Conservation (phyloP, 148 eudicot genomes). For the Rhododendron simsii region DNA sequence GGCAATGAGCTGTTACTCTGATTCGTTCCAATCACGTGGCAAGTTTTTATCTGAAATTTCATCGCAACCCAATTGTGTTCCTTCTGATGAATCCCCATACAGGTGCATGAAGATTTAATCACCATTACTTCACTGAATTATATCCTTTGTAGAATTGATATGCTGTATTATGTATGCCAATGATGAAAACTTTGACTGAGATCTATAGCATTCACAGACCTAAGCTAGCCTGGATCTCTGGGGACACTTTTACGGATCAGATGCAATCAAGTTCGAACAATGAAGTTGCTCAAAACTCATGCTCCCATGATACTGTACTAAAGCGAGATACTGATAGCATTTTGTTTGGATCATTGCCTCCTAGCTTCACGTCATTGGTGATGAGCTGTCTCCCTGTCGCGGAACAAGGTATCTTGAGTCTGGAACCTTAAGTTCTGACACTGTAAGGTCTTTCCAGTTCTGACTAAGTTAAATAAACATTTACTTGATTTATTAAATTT, state of each 20-base stretch:
- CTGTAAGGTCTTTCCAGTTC: background rate
- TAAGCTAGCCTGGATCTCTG: constrained; percentile 26
- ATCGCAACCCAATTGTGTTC: constrained; percentile 45
- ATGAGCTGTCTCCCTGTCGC: constrained; percentile 43
- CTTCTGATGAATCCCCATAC: constrained; percentile 23
- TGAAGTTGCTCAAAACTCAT: constrained; percentile 28
- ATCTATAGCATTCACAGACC: constrained; percentile 35
- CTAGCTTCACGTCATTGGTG: constrained; percentile 64
- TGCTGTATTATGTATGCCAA: background rate
- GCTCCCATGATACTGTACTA: constrained; percentile 12
- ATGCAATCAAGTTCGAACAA: constrained; percentile 14
- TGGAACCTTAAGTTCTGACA: background rate
- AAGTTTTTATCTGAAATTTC: constrained; percentile 34
- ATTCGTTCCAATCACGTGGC: background rate
- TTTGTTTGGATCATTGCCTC: constrained; percentile 42
- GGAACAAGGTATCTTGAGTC: constrained; percentile 34
- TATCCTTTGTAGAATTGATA: background rate
- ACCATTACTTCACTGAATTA: background rate
- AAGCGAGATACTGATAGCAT: constrained; percentile 25
- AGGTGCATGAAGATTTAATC: constrained; percentile 23
- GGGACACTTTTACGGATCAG: constrained; percentile 19
- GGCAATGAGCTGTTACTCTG: background rate
- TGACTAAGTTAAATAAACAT: background rate
- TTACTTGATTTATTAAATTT: constrained; percentile 11
- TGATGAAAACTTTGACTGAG: background rate